phyloP scores from a whole-genome alignment of 2,329 filamentous ascomycete species.

The Aspergillus melleus region DNA sequence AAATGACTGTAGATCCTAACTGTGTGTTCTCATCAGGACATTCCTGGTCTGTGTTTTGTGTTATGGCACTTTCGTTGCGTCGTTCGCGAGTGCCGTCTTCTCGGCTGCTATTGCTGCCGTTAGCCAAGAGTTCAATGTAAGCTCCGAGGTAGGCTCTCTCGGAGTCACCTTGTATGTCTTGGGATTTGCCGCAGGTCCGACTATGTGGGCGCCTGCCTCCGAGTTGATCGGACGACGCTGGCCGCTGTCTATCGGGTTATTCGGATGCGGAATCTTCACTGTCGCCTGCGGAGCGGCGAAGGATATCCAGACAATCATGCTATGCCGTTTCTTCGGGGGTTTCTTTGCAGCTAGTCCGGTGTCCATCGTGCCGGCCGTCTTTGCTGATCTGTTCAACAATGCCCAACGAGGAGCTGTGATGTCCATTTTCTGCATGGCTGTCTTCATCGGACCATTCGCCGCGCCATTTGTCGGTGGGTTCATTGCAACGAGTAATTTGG shows the following conservation, averaged over 20 bases:
- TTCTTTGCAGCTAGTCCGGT: conserved; percentile 48
- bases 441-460: conserved; percentile 51
- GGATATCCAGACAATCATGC: conserved; percentile 44
- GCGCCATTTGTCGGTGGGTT: conserved; percentile 55
- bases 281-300: conserved; percentile 46
- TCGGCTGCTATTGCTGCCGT: conserved; percentile 62
- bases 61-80: conserved; percentile 52
- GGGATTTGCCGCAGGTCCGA: conserved; percentile 60
- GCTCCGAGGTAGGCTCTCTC: conserved; percentile 45
- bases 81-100: conserved; percentile 64
- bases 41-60: conserved; percentile 26
- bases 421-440: conserved; percentile 52
- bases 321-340: conserved; percentile 50
- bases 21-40: conserved; percentile 6
- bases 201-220: conserved; percentile 63
- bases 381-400: conserved; percentile 54
- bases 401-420: conserved; percentile 44
- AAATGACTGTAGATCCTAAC: background rate
- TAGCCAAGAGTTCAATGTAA: conserved; percentile 49
- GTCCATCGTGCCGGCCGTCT: conserved; percentile 45
- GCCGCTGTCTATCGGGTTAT: conserved; percentile 48
- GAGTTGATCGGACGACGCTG: conserved; percentile 61
- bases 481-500: conserved; percentile 48
- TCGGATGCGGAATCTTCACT: conserved; percentile 47
- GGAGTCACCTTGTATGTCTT: conserved; percentile 53